Base-by-base conservation (phyloP, 345 rosid species). In the Gossypium turneri region DNA sequence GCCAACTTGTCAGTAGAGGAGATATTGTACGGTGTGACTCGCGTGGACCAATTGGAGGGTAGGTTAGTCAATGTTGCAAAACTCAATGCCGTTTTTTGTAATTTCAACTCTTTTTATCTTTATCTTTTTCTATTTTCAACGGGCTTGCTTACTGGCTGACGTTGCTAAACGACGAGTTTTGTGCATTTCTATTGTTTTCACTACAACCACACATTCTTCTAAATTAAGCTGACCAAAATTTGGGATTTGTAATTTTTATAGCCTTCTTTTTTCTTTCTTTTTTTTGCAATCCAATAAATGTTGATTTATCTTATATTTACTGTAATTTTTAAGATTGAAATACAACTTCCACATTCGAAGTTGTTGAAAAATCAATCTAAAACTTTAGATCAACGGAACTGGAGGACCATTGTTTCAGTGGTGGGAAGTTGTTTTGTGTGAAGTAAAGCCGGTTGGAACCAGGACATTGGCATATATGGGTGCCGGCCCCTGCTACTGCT, bases 1-100 rank as follows among this genome's bases (percentile, higher is more conserved):
- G 61, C 62, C 73, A 79, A 81, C 83, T 17, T 78, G 79, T 75
- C 81, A 66, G 84, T 73, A 27, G 78, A 60, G 64, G 69, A 67
- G 83, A 25, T 59, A 75, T 4, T 76, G 41, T 78, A 66, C 66
- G 74, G 82, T 72, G 87, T 72, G 67, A 22, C 15, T 47, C 56
- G 24, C 22, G 75, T 73, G 70, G 82, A 81, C 81, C 62, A 20
- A 55, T 16, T 2, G 6, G n/a, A 3, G 7, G 51, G 52, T 19
- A 79, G 77, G 73, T 29, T 44, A 62, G 81, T 78, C 79, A 77
- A 75, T 78, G 29, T 29, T 27, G 64, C 20, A 4, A 64, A 76
- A 43, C 41, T 9, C 1, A 15, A 11, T 29, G 34, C 62, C 29
- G 17, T 58, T 58, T 29, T 57, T 24, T 58, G 34, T 58, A 58